phyloP scores from a whole-genome alignment of 2,329 filamentous ascomycete species.

The Botryotinia globosa region DNA sequence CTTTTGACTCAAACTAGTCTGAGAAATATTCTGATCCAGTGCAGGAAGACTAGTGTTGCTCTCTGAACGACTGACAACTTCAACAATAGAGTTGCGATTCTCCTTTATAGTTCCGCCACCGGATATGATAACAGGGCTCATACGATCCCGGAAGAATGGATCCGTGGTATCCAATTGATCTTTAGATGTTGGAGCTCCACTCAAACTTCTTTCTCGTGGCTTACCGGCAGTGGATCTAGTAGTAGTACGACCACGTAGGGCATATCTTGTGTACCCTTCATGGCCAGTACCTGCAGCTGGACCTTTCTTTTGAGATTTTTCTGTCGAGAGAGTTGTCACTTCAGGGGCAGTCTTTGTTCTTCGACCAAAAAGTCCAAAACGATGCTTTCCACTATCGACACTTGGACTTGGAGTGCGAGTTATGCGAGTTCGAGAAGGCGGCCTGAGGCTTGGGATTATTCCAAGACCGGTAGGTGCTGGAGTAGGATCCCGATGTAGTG shows the following conservation, averaged over 20 bases:
- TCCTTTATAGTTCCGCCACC: constrained; percentile 59
- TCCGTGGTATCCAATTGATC: constrained; percentile 52
- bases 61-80: constrained; percentile 48
- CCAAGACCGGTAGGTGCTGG: constrained; percentile 36
- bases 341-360: constrained; percentile 63
- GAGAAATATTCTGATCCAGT: constrained; percentile 42
- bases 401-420: constrained; percentile 54
- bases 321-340: constrained; percentile 48
- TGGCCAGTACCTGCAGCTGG: constrained; percentile 92
- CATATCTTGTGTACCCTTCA: constrained; percentile 73
- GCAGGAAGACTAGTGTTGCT: constrained; percentile 50
- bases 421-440: constrained; percentile 35
- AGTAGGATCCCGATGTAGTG: constrained; percentile 34
- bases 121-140: constrained; percentile 65
- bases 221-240: constrained; percentile 50
- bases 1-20: constrained; percentile 36
- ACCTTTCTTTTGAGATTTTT: constrained; percentile 65
- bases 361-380: constrained; percentile 76
- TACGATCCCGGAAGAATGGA: constrained; percentile 58
- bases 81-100: constrained; percentile 54
- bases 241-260: constrained; percentile 60
- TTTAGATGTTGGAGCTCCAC: constrained; percentile 47
- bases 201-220: constrained; percentile 40
- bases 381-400: constrained; percentile 55
- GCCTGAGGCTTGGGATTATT: constrained; percentile 35